Conservation (phyloP, 2,329 filamentous ascomycete species). For the Malbranchea zuffiana region DNA sequence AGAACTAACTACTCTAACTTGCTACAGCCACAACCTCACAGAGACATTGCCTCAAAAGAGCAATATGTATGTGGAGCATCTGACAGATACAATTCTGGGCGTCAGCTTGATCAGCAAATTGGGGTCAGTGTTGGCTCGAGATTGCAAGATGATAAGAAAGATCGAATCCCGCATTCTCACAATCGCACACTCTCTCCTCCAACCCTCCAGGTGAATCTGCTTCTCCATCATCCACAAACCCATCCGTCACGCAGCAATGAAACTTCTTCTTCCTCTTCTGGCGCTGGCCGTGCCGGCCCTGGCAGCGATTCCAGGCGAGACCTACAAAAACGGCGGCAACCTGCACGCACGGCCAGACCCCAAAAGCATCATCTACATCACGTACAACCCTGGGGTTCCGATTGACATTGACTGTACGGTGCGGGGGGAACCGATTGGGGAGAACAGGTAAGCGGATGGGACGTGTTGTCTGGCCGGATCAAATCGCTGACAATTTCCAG, state of each 20-base stretch:
- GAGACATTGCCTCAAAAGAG: too few species aligned
- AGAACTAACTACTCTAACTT: too few species aligned
- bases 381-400: neutral
- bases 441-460: neutral
- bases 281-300: neutral
- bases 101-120: too few species aligned
- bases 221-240: neutral
- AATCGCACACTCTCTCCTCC: neutral
- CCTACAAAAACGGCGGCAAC: neutral
- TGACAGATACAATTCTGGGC: too few species aligned
- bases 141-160: too few species aligned
- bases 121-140: too few species aligned
- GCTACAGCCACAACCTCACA: too few species aligned
- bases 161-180: neutral
- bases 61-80: too few species aligned
- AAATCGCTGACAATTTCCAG: neutral
- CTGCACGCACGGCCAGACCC: neutral
- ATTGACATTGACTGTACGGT: neutral
- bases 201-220: neutral
- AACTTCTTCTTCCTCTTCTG: neutral
- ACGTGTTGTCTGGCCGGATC: neutral
- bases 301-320: neutral
- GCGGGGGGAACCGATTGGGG: neutral
- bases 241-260: neutral
- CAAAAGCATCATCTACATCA: neutral